Conservation (phyloP, 2,329 filamentous ascomycete species). For the Scedosporium boydii region DNA sequence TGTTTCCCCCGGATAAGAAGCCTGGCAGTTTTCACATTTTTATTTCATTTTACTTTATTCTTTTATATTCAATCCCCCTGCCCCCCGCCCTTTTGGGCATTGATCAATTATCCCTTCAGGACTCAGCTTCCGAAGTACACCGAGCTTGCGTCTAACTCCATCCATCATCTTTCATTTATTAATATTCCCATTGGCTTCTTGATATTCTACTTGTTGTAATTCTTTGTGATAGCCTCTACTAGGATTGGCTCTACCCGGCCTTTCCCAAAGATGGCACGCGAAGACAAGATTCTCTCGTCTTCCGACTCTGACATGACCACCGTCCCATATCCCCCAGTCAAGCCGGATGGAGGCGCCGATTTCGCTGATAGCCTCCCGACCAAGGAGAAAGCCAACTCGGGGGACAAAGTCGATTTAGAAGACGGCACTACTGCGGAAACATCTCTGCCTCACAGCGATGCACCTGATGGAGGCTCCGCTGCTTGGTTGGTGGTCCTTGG, state of each 20-base stretch:
- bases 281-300: background rate
- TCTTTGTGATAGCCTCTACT: background rate
- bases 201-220: background rate
- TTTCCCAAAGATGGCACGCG: background rate
- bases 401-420: background rate
- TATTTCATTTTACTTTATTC: too few species aligned
- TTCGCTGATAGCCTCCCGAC: background rate
- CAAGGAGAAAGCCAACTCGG: background rate
- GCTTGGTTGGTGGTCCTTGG: slow-evolving; percentile 31
- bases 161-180: too few species aligned
- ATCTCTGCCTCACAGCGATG: background rate
- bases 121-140: too few species aligned
- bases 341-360: background rate
- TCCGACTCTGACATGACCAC: background rate
- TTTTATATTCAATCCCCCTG: too few species aligned
- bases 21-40: too few species aligned
- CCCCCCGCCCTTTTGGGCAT: too few species aligned
- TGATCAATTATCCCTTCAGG: too few species aligned
- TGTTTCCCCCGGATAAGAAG: too few species aligned
- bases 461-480: slow-evolving; percentile 18
- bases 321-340: background rate
- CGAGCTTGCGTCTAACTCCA: too few species aligned
- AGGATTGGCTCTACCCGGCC: background rate
- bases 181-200: too few species aligned
- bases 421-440: background rate